Conservation (phyloP, 768 basidiomycete genomes). For the Tylopilus felleus region DNA sequence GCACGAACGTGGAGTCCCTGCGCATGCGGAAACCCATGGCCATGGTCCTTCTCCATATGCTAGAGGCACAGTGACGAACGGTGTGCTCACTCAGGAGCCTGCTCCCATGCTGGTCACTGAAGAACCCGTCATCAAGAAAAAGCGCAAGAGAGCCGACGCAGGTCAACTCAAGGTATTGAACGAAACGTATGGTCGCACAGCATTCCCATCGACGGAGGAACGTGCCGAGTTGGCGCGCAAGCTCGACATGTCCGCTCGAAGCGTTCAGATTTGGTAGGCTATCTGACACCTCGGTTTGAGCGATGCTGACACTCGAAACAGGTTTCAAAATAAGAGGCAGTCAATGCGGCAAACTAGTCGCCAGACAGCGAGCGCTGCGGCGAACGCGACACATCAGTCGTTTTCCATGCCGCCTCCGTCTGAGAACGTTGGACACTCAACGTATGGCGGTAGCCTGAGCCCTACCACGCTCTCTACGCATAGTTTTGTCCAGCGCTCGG, state of each 20-base stretch:
- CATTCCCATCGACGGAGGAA: constrained; percentile 87
- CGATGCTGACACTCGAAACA: constrained; percentile 33
- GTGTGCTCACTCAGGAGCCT: constrained; percentile 33
- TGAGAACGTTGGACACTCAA: constrained; percentile 31
- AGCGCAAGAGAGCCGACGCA: constrained; percentile 81
- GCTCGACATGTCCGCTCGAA: constrained; percentile 79
- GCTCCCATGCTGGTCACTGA: constrained; percentile 40
- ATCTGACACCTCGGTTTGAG: constrained; percentile 10
- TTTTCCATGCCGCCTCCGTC: constrained; percentile 42
- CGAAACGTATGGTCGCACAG: constrained; percentile 75
- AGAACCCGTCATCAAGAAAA: constrained; percentile 80
- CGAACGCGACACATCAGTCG: constrained; percentile 45
- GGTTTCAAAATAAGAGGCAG: constrained; percentile 88
- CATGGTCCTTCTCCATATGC: constrained; percentile 51
- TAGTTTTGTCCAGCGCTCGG: constrained; percentile 41
- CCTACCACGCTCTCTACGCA: constrained; percentile 29
- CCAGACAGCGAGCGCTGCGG: constrained; percentile 48
- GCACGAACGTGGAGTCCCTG: constrained; percentile 36
- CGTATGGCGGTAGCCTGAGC: constrained; percentile 36
- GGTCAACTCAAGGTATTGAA: constrained; percentile 78
- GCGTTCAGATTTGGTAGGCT: constrained; percentile 81
- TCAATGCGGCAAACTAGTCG: constrained; percentile 77
- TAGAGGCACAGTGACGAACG: constrained; percentile 35
- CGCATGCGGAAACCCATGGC: constrained; percentile 37
- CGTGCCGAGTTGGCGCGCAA: constrained; percentile 71